A percentile compares a stretch with the other conserved stretches of the same genome.
phyloP scores from a whole-genome alignment of 2,329 filamentous ascomycete genomes.

The Aspergillus sp. region DNA sequence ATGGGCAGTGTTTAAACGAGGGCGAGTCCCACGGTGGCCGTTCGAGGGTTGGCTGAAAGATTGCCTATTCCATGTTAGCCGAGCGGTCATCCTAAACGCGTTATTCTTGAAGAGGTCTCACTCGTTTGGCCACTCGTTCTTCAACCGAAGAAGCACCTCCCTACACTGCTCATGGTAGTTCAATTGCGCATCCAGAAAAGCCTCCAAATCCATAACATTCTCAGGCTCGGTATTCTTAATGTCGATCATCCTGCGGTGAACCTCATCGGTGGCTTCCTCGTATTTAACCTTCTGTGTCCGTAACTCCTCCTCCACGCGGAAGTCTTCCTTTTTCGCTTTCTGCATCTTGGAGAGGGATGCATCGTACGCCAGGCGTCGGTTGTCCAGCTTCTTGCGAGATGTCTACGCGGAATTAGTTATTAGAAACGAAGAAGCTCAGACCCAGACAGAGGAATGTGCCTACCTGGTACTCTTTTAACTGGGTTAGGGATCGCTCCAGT shows the following conservation, averaged over 20 bases:
- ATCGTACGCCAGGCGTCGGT: conserved; percentile 84
- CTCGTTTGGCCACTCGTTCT: conserved; percentile 68
- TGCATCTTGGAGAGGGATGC: conserved; percentile 86
- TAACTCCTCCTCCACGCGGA: conserved; percentile 87
- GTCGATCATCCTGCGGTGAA: conserved; percentile 89
- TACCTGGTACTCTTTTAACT: conserved; percentile 98
- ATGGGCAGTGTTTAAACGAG: conserved; percentile 64
- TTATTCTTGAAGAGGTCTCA: conserved; percentile 1
- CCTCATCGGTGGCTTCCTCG: conserved; percentile 91
- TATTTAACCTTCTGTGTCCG: conserved; percentile 92
- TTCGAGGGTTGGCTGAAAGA: conserved; percentile 26
- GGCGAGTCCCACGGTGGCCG: conserved; percentile 49
- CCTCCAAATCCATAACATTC: conserved; percentile 73
- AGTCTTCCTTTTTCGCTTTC: conserved; percentile 91
- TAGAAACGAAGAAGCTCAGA: background rate
- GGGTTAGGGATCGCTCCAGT: conserved; percentile 82
- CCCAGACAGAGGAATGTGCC: conserved; percentile 22
- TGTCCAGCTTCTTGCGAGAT: conserved; percentile 92
- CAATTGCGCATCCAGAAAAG: conserved; percentile 84
- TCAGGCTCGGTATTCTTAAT: conserved; percentile 91
- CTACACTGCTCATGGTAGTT: conserved; percentile 88
- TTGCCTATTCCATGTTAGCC: conserved; percentile 23
- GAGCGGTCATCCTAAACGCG: conserved; percentile 11
- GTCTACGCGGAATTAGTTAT: conserved; percentile 48
- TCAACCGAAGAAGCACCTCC: conserved; percentile 73